Conservation (phyloP, 805 yeast genomes). For the Candida manassasensis region DNA sequence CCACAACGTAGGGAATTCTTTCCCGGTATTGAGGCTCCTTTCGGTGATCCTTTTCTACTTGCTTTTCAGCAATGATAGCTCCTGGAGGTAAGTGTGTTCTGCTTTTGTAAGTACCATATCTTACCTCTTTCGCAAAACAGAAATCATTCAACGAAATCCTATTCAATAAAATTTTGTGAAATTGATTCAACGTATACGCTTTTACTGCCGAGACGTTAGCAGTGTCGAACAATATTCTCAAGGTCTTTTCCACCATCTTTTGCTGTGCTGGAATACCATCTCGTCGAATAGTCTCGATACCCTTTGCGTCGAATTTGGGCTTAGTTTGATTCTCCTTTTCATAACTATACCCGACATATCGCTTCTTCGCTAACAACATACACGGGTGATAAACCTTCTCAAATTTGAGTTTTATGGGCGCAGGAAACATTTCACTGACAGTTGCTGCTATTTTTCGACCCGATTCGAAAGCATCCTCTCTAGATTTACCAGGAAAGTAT, state of each 20-base stretch:
- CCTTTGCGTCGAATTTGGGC: constrained; percentile 90
- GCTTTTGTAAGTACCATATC: constrained; percentile 76
- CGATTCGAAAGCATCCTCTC: constrained; percentile 67
- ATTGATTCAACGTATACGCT: constrained; percentile 58
- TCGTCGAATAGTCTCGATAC: constrained; percentile 89
- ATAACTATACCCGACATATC: constrained; percentile 86
- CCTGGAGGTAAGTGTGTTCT: constrained; percentile 83
- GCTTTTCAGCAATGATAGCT: constrained; percentile 70
- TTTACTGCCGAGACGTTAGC: constrained; percentile 69
- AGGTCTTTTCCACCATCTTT: constrained; percentile 66
- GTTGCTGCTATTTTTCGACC: constrained; percentile 66
- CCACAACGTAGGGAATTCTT: constrained; percentile 81
- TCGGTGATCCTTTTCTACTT: constrained; percentile 59
- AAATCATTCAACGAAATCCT: constrained; percentile 73
- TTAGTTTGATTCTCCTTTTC: constrained; percentile 49
- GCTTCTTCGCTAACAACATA: constrained; percentile 70
- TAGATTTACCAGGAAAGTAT: constrained; percentile 77
- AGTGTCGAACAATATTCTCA: constrained; percentile 68
- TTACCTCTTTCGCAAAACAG: constrained; percentile 87
- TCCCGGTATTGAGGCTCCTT: constrained; percentile 85
- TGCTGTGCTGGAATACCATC: constrained; percentile 95
- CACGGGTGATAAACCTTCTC: constrained; percentile 93
- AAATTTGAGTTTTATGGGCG: constrained; percentile 78
- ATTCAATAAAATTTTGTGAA: constrained; percentile 59
- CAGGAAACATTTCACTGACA: constrained; percentile 66